A percentile compares a stretch with the other conserved stretches of the same genome.
These are phyloP conservation scores for Colletotrichum agaves DNA, from an alignment of 2,329 filamentous ascomycete genomes.

Conservation along the genomic window DNA sequence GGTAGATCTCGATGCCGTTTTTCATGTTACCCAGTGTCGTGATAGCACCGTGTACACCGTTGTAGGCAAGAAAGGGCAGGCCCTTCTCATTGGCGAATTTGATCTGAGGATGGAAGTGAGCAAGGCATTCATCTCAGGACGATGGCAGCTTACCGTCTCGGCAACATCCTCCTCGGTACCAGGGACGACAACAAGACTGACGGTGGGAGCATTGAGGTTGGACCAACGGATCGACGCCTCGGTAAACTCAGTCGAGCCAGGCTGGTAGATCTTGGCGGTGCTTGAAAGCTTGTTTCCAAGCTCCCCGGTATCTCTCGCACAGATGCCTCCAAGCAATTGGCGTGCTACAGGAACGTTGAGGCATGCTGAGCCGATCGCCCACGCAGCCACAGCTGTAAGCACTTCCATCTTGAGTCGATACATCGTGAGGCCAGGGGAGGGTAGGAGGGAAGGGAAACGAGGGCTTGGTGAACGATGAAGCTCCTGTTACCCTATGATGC, in stretches of 20 bases:
- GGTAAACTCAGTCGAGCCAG: constrained; percentile 53
- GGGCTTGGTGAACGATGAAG: background rate
- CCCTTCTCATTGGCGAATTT: constrained; percentile 57
- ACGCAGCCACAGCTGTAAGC: constrained; percentile 43
- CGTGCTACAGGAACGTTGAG: constrained; percentile 33
- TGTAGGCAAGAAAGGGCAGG: constrained; percentile 63
- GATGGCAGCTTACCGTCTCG: constrained; percentile 52
- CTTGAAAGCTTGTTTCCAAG: constrained; percentile 49
- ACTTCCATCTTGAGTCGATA: constrained; percentile 39
- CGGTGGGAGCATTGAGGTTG: constrained; percentile 51
- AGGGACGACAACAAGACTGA: constrained; percentile 59
- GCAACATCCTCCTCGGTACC: constrained; percentile 60
- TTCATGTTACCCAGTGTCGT: constrained; percentile 60
- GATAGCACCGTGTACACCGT: constrained; percentile 62
- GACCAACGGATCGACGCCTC: constrained; percentile 58
- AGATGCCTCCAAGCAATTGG: constrained; percentile 36
- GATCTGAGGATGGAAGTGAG: constrained; percentile 38
- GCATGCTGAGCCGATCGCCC: constrained; percentile 41
- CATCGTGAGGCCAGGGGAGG: constrained; percentile 7
- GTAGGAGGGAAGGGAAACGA: background rate
- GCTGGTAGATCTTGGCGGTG: constrained; percentile 53
- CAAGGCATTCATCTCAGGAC: background rate
- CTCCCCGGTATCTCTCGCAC: constrained; percentile 37
- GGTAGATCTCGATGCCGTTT: constrained; percentile 61
- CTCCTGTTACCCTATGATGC: background rate